Conservation (phyloP, 1,139 yeast species). For the Geotrichum macrosporum region DNA sequence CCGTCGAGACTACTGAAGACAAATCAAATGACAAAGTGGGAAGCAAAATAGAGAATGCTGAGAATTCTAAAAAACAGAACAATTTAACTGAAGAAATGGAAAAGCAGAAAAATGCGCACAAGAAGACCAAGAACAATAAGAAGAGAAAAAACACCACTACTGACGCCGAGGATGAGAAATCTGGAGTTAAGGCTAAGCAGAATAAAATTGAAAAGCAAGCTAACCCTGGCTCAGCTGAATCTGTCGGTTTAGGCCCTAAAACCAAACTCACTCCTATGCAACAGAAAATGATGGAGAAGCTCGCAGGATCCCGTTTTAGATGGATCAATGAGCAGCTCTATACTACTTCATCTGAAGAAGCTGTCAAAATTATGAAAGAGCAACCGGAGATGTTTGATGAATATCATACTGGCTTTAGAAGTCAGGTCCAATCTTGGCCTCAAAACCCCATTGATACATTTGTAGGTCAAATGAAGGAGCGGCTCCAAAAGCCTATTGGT, state of each 20-base stretch:
- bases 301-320: conserved; percentile 90
- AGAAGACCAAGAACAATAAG: conserved; percentile 11
- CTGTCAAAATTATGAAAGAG: conserved; percentile 63
- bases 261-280: conserved; percentile 80
- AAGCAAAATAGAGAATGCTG: conserved; percentile 11
- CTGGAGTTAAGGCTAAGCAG: conserved; percentile 1
- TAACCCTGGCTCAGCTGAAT: conserved; percentile 21
- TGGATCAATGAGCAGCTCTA: conserved; percentile 97
- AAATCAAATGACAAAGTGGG: conserved; percentile 14
- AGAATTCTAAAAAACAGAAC: conserved; percentile 8
- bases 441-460: conserved; percentile 93
- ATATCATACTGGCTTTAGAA: conserved; percentile 90
- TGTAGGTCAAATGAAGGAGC: conserved; percentile 61
- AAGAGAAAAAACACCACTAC: conserved; percentile 31
- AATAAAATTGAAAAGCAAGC: conserved; percentile 16
- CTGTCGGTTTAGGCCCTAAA: conserved; percentile 21
- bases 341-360: conserved; percentile 74
- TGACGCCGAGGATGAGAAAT: conserved; percentile 25
- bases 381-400: conserved; percentile 91
- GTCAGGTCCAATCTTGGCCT: conserved; percentile 96
- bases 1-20: conserved; percentile 38
- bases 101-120: conserved; percentile 6
- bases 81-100: conserved; percentile 23
- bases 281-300: conserved; percentile 90
- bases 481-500: conserved; percentile 64